These are phyloP conservation scores for Ascochyta pisi DNA, from an alignment of 2,329 filamentous ascomycete genomes.

Conservation along the genomic window DNA sequence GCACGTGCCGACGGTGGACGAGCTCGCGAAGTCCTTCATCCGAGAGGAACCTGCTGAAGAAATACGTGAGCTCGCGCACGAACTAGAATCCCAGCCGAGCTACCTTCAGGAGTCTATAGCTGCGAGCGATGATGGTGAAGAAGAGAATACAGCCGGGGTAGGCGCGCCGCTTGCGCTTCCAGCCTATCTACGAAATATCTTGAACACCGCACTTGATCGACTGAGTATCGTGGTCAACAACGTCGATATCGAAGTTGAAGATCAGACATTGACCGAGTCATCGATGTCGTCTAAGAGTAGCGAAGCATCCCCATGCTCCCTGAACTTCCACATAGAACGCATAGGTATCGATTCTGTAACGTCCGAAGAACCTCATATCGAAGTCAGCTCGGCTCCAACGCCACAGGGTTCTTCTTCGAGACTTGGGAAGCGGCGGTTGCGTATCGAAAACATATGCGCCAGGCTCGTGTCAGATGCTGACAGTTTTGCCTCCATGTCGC, in stretches of 20 bases:
- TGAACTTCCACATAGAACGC: conserved; percentile 69
- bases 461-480: conserved; percentile 72
- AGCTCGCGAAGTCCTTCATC: conserved; percentile 81
- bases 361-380: conserved; percentile 32
- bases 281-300: conserved; percentile 59
- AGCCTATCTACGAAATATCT: conserved; percentile 71
- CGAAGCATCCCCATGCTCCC: conserved; percentile 62
- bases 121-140: conserved; percentile 68
- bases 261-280: conserved; percentile 56
- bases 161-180: conserved; percentile 74
- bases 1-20: conserved; percentile 70
- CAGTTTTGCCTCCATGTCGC: conserved; percentile 66
- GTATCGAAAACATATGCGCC: conserved; percentile 68
- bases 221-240: conserved; percentile 70
- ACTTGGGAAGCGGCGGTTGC: conserved; percentile 70
- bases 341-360: conserved; percentile 71
- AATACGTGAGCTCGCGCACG: conserved; percentile 71
- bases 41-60: conserved; percentile 72
- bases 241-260: conserved; percentile 71
- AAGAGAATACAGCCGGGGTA: conserved; percentile 69
- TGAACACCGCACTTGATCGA: conserved; percentile 77
- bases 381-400: conserved; percentile 24
- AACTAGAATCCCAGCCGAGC: conserved; percentile 68
- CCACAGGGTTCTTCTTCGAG: conserved; percentile 52
- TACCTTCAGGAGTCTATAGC: conserved; percentile 67